These are phyloP conservation scores for Termitomyces sp. DNA, from an alignment of 768 basidiomycete genomes.

Conservation along the genomic window DNA sequence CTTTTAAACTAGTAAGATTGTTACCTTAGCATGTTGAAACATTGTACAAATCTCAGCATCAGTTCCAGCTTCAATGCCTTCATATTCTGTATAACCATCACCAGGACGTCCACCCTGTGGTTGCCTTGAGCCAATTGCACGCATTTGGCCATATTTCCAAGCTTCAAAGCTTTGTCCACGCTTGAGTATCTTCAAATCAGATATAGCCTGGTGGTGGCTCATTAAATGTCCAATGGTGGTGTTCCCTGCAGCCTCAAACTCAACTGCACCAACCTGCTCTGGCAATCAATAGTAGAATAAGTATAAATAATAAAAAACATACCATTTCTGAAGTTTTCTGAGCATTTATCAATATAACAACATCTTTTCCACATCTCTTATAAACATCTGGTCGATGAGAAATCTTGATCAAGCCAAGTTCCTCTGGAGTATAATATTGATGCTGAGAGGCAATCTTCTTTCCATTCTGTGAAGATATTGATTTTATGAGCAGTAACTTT, in stretches of 20 bases:
- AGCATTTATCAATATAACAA: background rate
- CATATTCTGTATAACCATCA: background rate
- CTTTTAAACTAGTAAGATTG: too few relatives aligned
- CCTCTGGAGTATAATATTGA: background rate
- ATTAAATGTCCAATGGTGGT: background rate
- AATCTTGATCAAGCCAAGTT: background rate
- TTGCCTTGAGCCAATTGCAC: background rate
- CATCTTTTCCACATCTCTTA: background rate
- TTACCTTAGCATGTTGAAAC: too few relatives aligned
- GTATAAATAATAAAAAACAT: background rate
- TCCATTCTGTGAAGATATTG: background rate
- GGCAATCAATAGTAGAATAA: background rate
- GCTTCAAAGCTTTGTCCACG: background rate
- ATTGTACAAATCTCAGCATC: too few relatives aligned
- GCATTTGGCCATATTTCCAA: background rate
- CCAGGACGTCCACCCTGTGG: background rate
- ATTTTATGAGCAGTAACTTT: background rate
- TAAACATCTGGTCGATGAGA: background rate
- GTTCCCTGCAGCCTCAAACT: background rate
- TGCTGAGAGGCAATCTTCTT: background rate
- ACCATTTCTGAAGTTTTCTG: background rate
- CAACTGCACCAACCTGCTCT: background rate
- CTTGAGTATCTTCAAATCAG: background rate
- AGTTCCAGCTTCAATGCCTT: background rate
- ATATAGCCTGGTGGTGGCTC: background rate